A percentile compares a stretch with the other conserved stretches of the same genome.
These are phyloP conservation scores for Penicillium turbatum DNA, from an alignment of 495 filamentous ascomycete genomes.

Conservation along the genomic window DNA sequence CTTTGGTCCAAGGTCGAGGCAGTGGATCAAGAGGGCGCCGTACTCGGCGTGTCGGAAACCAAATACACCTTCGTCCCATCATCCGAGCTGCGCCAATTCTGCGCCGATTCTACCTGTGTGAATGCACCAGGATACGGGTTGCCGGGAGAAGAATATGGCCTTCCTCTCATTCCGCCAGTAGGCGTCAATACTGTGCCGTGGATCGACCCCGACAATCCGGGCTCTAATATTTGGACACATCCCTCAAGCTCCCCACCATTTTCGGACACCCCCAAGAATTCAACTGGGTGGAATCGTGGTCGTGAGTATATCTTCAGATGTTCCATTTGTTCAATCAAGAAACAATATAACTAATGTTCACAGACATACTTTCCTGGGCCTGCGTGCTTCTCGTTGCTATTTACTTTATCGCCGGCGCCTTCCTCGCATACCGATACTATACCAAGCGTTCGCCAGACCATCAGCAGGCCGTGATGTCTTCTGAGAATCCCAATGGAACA, in stretches of 20 bases:
- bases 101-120: constrained; percentile 28
- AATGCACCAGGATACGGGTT: constrained; percentile 35
- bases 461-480: constrained; percentile 16
- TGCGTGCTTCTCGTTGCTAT: constrained; percentile 6
- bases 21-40: constrained; percentile 29
- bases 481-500: constrained; percentile 23
- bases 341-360: not conserved
- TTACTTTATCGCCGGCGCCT: constrained; percentile 8
- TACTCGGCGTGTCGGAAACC: constrained; percentile 32
- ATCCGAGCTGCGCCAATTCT: constrained; percentile 34
- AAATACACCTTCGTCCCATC: constrained; percentile 44
- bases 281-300: constrained; percentile 3
- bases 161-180: constrained; percentile 28
- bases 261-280: not conserved
- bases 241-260: constrained; percentile 17
- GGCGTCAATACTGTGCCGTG: constrained; percentile 43
- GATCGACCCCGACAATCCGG: constrained; percentile 33
- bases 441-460: constrained; percentile 8
- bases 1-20: constrained; percentile 38
- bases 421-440: constrained; percentile 15
- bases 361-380: constrained; percentile 16
- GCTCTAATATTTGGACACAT: constrained; percentile 16
- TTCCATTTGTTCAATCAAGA: not conserved
- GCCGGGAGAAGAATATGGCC: constrained; percentile 32
- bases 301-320: constrained; percentile 4